phyloP scores from a whole-genome alignment of 805 yeast species.

The Metschnikowia santaceciliae region DNA sequence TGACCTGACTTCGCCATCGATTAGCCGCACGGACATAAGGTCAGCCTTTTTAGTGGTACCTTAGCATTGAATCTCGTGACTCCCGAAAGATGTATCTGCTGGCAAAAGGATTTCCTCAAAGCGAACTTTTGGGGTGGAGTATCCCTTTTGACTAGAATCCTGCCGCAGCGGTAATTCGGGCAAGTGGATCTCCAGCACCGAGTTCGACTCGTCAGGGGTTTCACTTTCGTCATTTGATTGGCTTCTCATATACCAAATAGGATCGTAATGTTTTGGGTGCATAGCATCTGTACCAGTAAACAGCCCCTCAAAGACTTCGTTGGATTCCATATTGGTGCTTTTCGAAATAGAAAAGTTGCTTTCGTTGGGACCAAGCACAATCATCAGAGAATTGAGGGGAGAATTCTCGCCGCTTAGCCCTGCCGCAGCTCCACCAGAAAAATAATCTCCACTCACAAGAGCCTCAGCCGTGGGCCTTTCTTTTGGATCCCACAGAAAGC shows the following conservation, averaged over 20 bases:
- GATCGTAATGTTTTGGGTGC: background rate
- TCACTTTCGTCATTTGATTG: constrained; percentile 1
- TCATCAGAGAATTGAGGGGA: constrained; percentile 1
- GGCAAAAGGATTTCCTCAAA: constrained; percentile 7
- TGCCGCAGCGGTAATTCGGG: constrained; percentile 1
- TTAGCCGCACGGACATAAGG: background rate
- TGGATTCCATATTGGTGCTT: background rate
- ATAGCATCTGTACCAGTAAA: background rate
- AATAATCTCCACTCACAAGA: constrained; percentile 51
- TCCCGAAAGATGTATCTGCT: constrained; percentile 13
- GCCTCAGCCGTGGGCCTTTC: constrained; percentile 50
- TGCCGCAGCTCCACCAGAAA: constrained; percentile 38
- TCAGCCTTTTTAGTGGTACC: background rate
- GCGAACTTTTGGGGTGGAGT: background rate
- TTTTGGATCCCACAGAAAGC: constrained; percentile 78
- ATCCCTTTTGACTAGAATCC: background rate
- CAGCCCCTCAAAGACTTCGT: background rate
- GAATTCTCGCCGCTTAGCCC: background rate
- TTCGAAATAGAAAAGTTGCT: background rate
- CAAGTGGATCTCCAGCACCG: constrained; percentile 3
- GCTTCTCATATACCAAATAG: constrained; percentile 3
- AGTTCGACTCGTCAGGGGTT: background rate
- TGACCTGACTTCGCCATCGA: background rate
- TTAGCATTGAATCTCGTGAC: constrained; percentile 14
- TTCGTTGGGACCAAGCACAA: background rate